phyloP scores from a whole-genome alignment of 1,139 yeast species.

The Sugiyamaella xylanicola region DNA sequence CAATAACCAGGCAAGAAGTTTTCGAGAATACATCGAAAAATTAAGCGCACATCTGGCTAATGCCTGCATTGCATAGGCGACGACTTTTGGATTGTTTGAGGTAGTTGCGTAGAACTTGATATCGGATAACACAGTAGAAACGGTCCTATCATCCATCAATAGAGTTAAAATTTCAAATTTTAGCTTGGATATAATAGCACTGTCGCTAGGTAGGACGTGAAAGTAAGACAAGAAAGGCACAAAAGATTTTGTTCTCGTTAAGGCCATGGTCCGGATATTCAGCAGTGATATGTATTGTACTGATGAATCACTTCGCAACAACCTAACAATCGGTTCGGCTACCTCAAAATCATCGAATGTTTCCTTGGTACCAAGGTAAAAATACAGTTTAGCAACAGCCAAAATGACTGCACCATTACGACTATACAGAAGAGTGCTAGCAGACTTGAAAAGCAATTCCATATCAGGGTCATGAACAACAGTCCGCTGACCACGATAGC shows the following conservation, averaged over 20 bases:
- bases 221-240: conserved; percentile 54
- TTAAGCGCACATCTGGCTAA: conserved; percentile 54
- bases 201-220: conserved; percentile 62
- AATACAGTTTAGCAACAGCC: conserved; percentile 59
- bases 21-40: conserved; percentile 38
- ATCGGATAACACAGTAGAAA: conserved; percentile 60
- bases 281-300: conserved; percentile 42
- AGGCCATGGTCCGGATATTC: conserved; percentile 42
- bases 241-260: conserved; percentile 51
- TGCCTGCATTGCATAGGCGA: conserved; percentile 61
- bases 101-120: conserved; percentile 64
- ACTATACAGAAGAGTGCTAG: conserved; percentile 51
- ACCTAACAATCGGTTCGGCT: conserved; percentile 54
- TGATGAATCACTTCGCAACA: conserved; percentile 42
- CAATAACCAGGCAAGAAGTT: conserved; percentile 50
- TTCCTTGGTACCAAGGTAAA: conserved; percentile 56
- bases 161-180: conserved; percentile 69
- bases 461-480: conserved; percentile 57
- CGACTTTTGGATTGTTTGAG: conserved; percentile 44
- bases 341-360: conserved; percentile 52
- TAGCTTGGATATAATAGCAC: conserved; percentile 48
- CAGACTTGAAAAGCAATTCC: conserved; percentile 52
- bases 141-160: conserved; percentile 51
- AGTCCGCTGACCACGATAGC: conserved; percentile 8
- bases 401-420: conserved; percentile 64